These are phyloP conservation scores for Pythium angustatum DNA, from an alignment of 352 stramenopile genomes.

Conservation along the genomic window DNA sequence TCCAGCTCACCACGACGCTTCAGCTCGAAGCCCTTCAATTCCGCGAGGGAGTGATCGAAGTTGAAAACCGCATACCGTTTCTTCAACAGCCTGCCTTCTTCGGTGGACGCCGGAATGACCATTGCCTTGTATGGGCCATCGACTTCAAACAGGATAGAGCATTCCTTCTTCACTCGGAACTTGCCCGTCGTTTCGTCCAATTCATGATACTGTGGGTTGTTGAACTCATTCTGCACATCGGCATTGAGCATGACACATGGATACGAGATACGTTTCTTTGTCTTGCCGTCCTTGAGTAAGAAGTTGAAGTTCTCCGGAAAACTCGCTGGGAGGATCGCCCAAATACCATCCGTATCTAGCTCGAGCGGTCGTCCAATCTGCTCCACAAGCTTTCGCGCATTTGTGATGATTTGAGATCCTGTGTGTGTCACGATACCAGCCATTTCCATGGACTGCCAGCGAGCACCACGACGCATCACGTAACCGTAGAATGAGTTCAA, in stretches of 20 bases:
- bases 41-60: conserved; percentile 75
- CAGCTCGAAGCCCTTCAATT: conserved; percentile 96
- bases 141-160: conserved; percentile 99
- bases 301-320: conserved; percentile 99
- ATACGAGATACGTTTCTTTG: conserved; percentile 94
- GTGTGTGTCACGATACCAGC: conserved; percentile 99
- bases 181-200: conserved; percentile 55
- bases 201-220: conserved; percentile 96
- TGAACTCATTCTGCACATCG: conserved; percentile 98
- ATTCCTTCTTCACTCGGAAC: conserved; percentile 95
- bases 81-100: conserved; percentile 98
- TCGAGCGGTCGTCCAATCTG: conserved; percentile 97
- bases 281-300: conserved; percentile 57
- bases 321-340: conserved; percentile 97
- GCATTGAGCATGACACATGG: conserved; percentile 99
- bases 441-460: conserved; percentile 99
- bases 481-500: conserved; percentile 99
- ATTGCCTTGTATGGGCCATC: conserved; percentile 99
- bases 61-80: conserved; percentile 95
- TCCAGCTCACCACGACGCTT: conserved; percentile 98
- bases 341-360: conserved; percentile 99
- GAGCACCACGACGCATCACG: conserved; percentile 98
- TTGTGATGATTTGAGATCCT: conserved; percentile 97
- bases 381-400: conserved; percentile 92
- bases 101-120: conserved; percentile 97